Conservation (phyloP, 768 basidiomycete species). For the Lactarius evosmus region DNA sequence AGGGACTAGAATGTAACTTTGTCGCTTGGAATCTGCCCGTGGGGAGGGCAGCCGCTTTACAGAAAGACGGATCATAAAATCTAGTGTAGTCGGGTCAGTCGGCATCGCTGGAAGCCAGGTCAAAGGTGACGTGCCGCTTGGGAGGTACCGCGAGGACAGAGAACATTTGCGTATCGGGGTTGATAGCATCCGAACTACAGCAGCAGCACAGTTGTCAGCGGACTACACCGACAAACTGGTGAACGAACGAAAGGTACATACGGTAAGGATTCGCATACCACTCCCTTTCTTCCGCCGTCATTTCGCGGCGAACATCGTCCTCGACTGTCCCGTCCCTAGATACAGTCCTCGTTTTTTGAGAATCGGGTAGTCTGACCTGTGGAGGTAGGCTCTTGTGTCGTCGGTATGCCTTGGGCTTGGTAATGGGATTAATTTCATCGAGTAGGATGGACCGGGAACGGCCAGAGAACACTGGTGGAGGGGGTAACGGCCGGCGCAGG, state of each 20-base stretch:
- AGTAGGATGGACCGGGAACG: constrained; percentile 60
- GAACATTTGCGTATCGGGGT: constrained; percentile 59
- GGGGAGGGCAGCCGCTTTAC: constrained; percentile 42
- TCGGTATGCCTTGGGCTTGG: constrained; percentile 45
- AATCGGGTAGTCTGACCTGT: constrained; percentile 36
- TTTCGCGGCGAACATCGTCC: constrained; percentile 43
- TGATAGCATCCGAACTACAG: constrained; percentile 65
- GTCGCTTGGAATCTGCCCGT: constrained; percentile 28
- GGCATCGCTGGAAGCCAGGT: not conserved
- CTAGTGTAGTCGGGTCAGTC: constrained; percentile 36
- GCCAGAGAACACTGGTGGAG: constrained; percentile 41
- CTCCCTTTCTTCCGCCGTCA: constrained; percentile 57
- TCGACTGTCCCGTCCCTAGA: constrained; percentile 24
- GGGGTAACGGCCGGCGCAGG: constrained; percentile 12
- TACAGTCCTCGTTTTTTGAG: constrained; percentile 27
- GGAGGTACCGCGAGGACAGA: constrained; percentile 49
- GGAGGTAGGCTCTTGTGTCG: constrained; percentile 61
- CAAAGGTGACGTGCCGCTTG: constrained; percentile 44
- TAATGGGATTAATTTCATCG: constrained; percentile 52
- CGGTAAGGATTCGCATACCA: constrained; percentile 80
- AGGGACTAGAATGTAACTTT: constrained; percentile 39
- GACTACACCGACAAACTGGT: not conserved
- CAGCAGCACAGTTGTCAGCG: not conserved
- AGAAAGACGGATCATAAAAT: constrained; percentile 63
- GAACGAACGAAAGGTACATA: constrained; percentile 37